These are phyloP conservation scores for Magnusiomyces suaveolens DNA, from an alignment of 1,139 yeast species.

Conservation along the genomic window DNA sequence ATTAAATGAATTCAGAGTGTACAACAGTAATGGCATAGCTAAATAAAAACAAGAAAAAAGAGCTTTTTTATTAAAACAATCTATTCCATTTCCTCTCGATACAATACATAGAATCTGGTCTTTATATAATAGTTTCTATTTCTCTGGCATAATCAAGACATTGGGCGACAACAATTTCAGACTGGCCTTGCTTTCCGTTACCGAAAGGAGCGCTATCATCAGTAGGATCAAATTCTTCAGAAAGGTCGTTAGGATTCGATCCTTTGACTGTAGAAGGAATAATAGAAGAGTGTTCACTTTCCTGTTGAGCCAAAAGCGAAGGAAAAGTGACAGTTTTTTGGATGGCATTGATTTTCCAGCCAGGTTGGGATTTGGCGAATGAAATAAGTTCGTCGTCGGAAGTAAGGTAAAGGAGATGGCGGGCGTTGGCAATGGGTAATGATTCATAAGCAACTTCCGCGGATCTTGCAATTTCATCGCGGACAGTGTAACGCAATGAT, in stretches of 20 bases:
- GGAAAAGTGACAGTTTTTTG: slow-evolving; percentile 54
- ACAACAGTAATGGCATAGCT: too few species aligned
- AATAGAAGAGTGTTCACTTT: slow-evolving; percentile 7
- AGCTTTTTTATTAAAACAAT: too few species aligned
- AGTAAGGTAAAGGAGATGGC: slow-evolving; percentile 68
- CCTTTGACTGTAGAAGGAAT: slow-evolving; percentile 2
- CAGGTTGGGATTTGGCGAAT: slow-evolving; percentile 46
- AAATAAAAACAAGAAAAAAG: too few species aligned
- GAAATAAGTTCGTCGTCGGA: slow-evolving; percentile 54
- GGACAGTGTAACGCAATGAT: slow-evolving; percentile 60
- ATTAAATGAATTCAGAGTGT: too few species aligned
- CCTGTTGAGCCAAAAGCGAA: slow-evolving; percentile 27
- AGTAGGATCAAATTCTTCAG: slow-evolving; percentile 16
- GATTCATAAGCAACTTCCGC: slow-evolving; percentile 68
- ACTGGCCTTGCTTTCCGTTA: slow-evolving; percentile 18
- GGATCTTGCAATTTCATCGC: slow-evolving; percentile 82
- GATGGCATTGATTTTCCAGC: slow-evolving; percentile 45
- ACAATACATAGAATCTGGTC: neutral
- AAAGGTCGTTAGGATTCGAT: slow-evolving; percentile 15
- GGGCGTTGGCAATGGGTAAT: slow-evolving; percentile 75
- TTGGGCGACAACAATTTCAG: slow-evolving; percentile 46
- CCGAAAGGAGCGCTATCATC: slow-evolving; percentile 10
- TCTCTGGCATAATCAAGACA: slow-evolving; percentile 73
- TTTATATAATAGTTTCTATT: slow-evolving; percentile 71
- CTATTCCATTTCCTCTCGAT: neutral